Conservation (phyloP, 768 basidiomycete species). For the Kwoniella shandongensis region DNA sequence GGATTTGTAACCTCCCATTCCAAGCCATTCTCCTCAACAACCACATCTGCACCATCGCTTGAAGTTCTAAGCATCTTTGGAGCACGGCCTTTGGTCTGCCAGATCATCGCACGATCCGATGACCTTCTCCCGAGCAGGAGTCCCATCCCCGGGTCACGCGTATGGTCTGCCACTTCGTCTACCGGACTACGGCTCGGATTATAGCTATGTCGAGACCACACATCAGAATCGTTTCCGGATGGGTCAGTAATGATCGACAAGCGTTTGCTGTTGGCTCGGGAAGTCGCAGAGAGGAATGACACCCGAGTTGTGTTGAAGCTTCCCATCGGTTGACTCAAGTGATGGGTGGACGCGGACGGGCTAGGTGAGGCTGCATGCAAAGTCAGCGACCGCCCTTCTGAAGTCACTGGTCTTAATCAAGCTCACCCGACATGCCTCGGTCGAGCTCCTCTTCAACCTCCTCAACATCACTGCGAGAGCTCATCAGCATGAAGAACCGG, state of each 20-base stretch:
- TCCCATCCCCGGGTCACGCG: slow-evolving; percentile 5
- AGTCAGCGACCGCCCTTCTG: not conserved
- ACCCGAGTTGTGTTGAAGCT: slow-evolving; percentile 14
- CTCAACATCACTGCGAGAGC: slow-evolving; percentile 27
- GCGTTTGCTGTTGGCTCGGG: slow-evolving; percentile 24
- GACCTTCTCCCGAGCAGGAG: slow-evolving; percentile 3
- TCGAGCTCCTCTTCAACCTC: slow-evolving; percentile 35
- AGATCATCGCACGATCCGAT: slow-evolving; percentile 29
- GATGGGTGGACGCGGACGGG: slow-evolving; percentile 14
- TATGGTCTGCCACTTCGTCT: slow-evolving; percentile 13
- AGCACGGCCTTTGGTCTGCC: slow-evolving; percentile 26
- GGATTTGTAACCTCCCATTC: slow-evolving; percentile 45
- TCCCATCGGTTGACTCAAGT: slow-evolving; percentile 11
- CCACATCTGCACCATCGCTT: slow-evolving; percentile 47
- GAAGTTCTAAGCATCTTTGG: slow-evolving; percentile 35
- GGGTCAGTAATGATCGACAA: slow-evolving; percentile 36
- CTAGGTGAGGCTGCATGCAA: slow-evolving; percentile 22
- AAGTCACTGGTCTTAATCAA: not conserved
- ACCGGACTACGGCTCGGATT: slow-evolving; percentile 6
- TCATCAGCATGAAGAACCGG: slow-evolving; percentile 7
- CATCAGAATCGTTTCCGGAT: slow-evolving; percentile 33
- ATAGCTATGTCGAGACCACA: slow-evolving; percentile 9
- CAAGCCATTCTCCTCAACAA: slow-evolving; percentile 33
- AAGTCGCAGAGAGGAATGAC: slow-evolving; percentile 24
- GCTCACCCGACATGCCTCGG: slow-evolving; percentile 15